Evolutionary conservation across 164 flowering plant genomes (phyloP).

Genomic region (Macadamia tetraphylla): DNA sequence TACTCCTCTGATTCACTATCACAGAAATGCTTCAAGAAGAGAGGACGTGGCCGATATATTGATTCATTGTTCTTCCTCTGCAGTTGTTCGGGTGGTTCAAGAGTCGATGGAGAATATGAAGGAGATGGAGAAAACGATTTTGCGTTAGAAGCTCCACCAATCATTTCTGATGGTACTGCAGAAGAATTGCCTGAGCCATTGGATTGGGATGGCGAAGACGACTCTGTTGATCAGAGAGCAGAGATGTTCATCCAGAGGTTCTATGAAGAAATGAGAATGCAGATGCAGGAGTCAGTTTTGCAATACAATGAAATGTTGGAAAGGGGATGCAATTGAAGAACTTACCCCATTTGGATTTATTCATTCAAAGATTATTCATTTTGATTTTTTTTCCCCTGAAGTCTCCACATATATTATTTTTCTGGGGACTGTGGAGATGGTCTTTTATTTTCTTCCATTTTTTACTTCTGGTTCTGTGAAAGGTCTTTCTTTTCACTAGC

Average conservation of each 20-base stretch:
- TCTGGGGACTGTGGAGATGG: background rate
- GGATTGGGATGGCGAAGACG: conserved; percentile 25
- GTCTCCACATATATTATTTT: background rate
- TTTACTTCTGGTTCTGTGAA: too few relatives aligned
- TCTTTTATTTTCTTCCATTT: background rate
- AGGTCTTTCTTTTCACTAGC: background rate
- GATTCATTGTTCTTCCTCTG: conserved; percentile 25
- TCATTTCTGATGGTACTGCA: background rate
- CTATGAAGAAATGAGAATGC: conserved; percentile 52
- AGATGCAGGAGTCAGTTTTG: conserved; percentile 33
- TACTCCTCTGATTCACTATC: conserved; percentile 44
- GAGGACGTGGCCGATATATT: conserved; percentile 1
- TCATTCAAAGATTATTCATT: background rate
- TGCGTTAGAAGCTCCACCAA: conserved; percentile 12
- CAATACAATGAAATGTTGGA: background rate
- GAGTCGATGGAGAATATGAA: conserved; percentile 11
- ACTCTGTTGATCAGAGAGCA: conserved; percentile 58
- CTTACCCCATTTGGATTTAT: background rate
- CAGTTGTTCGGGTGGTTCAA: conserved; percentile 19
- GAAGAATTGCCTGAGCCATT: conserved; percentile 10
- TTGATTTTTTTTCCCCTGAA: background rate
- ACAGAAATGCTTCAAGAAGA: conserved; percentile 18
- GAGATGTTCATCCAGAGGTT: conserved; percentile 63
- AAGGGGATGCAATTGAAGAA: background rate
- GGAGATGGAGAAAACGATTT: conserved; percentile 8